Evolutionary conservation across 2,329 filamentous ascomycete species (phyloP).

Genomic region (Tolypocladium ophioglossoides): DNA sequence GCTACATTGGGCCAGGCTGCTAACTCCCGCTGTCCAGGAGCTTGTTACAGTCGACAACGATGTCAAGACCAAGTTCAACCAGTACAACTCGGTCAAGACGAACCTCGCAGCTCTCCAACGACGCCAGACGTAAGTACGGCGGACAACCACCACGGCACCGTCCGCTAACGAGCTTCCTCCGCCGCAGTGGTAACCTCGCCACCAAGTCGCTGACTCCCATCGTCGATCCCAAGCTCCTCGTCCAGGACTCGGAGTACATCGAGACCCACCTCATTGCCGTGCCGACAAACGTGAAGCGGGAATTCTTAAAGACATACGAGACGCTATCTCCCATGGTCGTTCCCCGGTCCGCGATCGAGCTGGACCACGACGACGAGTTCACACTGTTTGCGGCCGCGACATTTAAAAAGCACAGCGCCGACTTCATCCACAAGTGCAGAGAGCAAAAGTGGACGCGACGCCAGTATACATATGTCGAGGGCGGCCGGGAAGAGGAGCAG

Average conservation of each 20-base stretch:
- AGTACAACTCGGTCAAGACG: slow-evolving; percentile 87
- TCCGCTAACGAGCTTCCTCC: slow-evolving; percentile 3
- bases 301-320: slow-evolving; percentile 85
- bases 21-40: slow-evolving; percentile 45
- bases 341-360: slow-evolving; percentile 69
- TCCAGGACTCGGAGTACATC: slow-evolving; percentile 90
- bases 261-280: slow-evolving; percentile 92
- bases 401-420: slow-evolving; percentile 82
- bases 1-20: background rate
- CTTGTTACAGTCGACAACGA: slow-evolving; percentile 88
- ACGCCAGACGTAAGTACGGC: slow-evolving; percentile 64
- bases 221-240: slow-evolving; percentile 67
- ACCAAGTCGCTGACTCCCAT: slow-evolving; percentile 90
- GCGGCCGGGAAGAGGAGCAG: slow-evolving; percentile 79
- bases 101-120: slow-evolving; percentile 72
- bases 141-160: background rate
- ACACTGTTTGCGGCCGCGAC: slow-evolving; percentile 78
- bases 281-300: slow-evolving; percentile 68
- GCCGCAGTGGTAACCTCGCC: slow-evolving; percentile 70
- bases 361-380: slow-evolving; percentile 84
- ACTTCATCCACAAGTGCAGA: slow-evolving; percentile 85
- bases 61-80: slow-evolving; percentile 85
- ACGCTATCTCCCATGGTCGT: slow-evolving; percentile 86
- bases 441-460: slow-evolving; percentile 92
- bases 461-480: slow-evolving; percentile 88